Conservation (phyloP, 306 rosid species). For the Vicia faba region DNA sequence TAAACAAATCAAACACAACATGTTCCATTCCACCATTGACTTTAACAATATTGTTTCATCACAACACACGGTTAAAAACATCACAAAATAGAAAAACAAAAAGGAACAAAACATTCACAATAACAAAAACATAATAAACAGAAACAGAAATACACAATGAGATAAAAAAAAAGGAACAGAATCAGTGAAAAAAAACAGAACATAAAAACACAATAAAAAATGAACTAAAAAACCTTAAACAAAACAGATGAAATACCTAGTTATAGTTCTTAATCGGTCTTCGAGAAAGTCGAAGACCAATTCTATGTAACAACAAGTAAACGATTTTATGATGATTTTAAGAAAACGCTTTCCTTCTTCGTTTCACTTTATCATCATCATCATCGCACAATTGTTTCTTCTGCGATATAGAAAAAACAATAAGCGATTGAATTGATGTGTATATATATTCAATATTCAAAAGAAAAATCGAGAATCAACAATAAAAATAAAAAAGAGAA, state of each 20-base stretch:
- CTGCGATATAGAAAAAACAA: conserved; percentile 24
- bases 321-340: conserved; percentile 34
- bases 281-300: conserved; percentile 51
- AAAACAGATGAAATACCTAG: conserved; percentile 54
- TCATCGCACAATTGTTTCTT: conserved; percentile 34
- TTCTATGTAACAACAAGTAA: conserved; percentile 28
- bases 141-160: conserved; percentile 34
- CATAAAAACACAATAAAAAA: conserved; percentile 30
- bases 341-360: conserved; percentile 21
- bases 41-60: conserved; percentile 24
- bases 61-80: background rate
- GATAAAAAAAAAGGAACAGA: conserved; percentile 28
- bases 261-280: conserved; percentile 58
- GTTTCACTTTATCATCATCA: conserved; percentile 25
- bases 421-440: conserved; percentile 34
- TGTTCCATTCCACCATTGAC: conserved; percentile 3
- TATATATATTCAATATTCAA: background rate
- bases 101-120: conserved; percentile 23
- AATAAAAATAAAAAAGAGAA: background rate
- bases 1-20: conserved; percentile 35
- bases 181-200: conserved; percentile 36
- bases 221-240: conserved; percentile 1
- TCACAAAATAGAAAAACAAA: background rate
- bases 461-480: conserved; percentile 27
- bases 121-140: background rate